Base-by-base conservation (phyloP, 148 eudicot species). In the Silene conica region DNA sequence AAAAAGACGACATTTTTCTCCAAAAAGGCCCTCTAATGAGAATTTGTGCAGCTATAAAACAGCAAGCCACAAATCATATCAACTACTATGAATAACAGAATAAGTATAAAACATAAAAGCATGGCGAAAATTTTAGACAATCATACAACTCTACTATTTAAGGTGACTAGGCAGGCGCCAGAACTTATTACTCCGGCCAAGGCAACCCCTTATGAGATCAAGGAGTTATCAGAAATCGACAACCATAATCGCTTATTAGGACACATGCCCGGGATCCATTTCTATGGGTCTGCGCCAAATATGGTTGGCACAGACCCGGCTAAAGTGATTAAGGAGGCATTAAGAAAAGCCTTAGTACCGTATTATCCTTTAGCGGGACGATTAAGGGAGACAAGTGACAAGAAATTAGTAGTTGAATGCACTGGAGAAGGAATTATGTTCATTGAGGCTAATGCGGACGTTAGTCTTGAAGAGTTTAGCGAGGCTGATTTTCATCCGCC, bases 351-450 rank as follows among this genome's bases (percentile, higher is more conserved):
- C 0, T 59, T 82, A 70, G 84, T 82, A 59, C 38, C 60, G 18
- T 82, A 78, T 73, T 78, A 82, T 64, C 84, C 84, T 0, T 78
- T 76, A 23, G 84, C 84, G 1, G 84, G 84, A 16, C 66, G 84
- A 60, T 19, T 82, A 25, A 82, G 65, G 52, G 84, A 82, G 54
- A 79, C 63, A 3, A 57, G 38, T 0, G 70, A 38, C 8, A 52
- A 82, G 72, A 79, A 82, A 50, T 63, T 82, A 25, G 50, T 72
- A 62, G 85, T 77, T 21, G 79, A 77, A 23, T 77, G 79, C 70
- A 77, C 52, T 50, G 79, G 63, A 0, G 74, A 77, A 45, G 79
- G 79, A 26, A 18, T 77, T 8, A 2, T 77, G 63, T 70, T 77
- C 74, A 77, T 63, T 61, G 79, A 69, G 25, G 79, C 69, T 0